These are phyloP conservation scores for Sarocladium strictum DNA, from an alignment of 2,329 filamentous ascomycete genomes.

Conservation along the genomic window DNA sequence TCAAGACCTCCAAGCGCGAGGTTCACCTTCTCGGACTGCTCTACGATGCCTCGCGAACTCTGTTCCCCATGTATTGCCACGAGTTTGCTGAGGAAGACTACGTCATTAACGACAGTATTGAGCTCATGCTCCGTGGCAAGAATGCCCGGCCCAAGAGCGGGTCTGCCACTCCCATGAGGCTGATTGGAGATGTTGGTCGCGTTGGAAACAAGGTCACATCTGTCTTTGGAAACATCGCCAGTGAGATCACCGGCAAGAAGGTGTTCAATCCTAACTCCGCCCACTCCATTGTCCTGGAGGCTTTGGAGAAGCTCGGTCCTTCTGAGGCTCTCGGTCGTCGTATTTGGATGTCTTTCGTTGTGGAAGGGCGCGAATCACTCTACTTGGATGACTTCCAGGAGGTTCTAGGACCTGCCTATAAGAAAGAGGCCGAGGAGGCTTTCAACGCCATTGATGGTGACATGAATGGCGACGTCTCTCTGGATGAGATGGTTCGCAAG, in stretches of 20 bases:
- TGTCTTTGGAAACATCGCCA: conserved; percentile 83
- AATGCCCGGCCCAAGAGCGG: conserved; percentile 45
- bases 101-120: conserved; percentile 78
- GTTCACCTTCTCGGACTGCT: conserved; percentile 75
- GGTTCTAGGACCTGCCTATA: conserved; percentile 71
- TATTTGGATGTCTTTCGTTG: conserved; percentile 97
- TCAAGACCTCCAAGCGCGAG: conserved; percentile 85
- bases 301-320: conserved; percentile 75
- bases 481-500: conserved; percentile 92
- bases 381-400: conserved; percentile 78
- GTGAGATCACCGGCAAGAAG: conserved; percentile 91
- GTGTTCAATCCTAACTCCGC: conserved; percentile 90
- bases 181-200: conserved; percentile 72
- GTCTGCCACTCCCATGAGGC: conserved; percentile 67
- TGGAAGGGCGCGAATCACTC: conserved; percentile 78
- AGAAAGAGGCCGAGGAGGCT: conserved; percentile 76
- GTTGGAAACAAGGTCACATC: conserved; percentile 92
- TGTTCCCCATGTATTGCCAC: conserved; percentile 88
- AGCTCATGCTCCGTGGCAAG: conserved; percentile 58
- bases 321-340: conserved; percentile 90
- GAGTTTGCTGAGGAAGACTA: conserved; percentile 93
- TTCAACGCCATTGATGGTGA: conserved; percentile 79
- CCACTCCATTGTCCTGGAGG: conserved; percentile 83
- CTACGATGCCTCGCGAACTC: conserved; percentile 79
- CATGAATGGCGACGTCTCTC: conserved; percentile 85